Conservation (phyloP, 2,329 filamentous ascomycete species). For the Fonsecaea erecta region DNA sequence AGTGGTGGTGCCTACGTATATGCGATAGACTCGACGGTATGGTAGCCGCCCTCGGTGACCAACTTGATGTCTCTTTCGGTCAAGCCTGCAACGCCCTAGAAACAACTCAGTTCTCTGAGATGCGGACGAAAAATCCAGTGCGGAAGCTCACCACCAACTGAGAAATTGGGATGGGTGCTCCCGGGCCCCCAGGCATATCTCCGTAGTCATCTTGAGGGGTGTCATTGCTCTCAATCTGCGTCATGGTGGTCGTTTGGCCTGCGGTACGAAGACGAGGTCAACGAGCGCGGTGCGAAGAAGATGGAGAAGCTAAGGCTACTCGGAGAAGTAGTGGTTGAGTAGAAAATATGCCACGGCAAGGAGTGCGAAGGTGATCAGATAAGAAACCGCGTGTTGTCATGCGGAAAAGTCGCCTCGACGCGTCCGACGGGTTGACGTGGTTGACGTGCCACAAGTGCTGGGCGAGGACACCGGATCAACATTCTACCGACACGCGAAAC, state of each 20-base stretch:
- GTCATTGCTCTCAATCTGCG: slow-evolving; percentile 32
- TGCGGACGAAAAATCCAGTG: neutral
- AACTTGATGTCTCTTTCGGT: slow-evolving; percentile 96
- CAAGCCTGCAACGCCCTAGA: slow-evolving; percentile 81
- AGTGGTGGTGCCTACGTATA: slow-evolving; percentile 70
- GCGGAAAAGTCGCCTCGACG: neutral
- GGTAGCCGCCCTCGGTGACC: slow-evolving; percentile 86
- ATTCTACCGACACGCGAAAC: neutral
- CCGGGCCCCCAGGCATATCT: slow-evolving; percentile 74
- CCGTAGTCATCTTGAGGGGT: slow-evolving; percentile 57
- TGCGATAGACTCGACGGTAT: slow-evolving; percentile 93
- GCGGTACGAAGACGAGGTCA: neutral
- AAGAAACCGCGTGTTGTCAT: neutral
- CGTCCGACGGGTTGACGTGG: neutral
- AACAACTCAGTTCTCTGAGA: slow-evolving; percentile 21
- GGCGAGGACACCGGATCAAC: neutral
- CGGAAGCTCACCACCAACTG: slow-evolving; percentile 75
- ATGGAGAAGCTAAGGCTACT: neutral
- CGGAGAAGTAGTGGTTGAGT: neutral
- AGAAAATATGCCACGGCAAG: neutral
- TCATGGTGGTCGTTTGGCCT: slow-evolving; percentile 27
- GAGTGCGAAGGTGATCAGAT: neutral
- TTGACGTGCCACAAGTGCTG: neutral
- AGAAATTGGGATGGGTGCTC: slow-evolving; percentile 86
- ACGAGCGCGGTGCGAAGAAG: neutral